A percentile compares a stretch with the other conserved stretches of the same genome.
Evolutionary conservation across 1,284 basidiomycete species (phyloP).

Genomic region (Ustilago lituana): DNA sequence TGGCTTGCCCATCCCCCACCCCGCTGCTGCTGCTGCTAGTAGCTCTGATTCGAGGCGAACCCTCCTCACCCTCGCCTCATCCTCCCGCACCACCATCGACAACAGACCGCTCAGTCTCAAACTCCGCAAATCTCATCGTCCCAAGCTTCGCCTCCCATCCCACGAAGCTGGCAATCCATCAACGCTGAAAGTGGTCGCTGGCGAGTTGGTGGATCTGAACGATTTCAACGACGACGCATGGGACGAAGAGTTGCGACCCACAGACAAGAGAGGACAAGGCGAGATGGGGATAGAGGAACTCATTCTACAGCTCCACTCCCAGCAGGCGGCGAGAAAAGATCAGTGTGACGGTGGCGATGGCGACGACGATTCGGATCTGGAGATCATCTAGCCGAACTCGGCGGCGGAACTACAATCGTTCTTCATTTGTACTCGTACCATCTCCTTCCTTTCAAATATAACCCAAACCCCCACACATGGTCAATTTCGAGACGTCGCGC

Average conservation of each 20-base stretch:
- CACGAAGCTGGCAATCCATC: slow-evolving; percentile 4
- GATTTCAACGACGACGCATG: slow-evolving; percentile 30
- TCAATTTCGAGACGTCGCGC: too few relatives aligned
- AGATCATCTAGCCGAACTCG: slow-evolving; percentile 23
- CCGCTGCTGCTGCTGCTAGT: too few relatives aligned
- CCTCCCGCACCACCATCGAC: too few relatives aligned
- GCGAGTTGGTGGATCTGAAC: slow-evolving; percentile 29
- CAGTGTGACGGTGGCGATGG: neutral
- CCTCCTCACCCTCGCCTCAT: slow-evolving; percentile 21
- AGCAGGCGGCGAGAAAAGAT: neutral
- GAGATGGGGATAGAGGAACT: slow-evolving; percentile 1
- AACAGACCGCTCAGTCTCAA: slow-evolving; percentile 24
- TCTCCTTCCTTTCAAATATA: neutral
- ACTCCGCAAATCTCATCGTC: slow-evolving; percentile 27
- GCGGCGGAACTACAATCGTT: too few relatives aligned
- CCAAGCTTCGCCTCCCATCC: slow-evolving; percentile 26
- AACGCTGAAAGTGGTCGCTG: slow-evolving; percentile 20
- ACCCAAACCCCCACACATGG: too few relatives aligned
- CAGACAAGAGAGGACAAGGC: too few relatives aligned
- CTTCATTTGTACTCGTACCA: too few relatives aligned
- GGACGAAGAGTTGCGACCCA: slow-evolving; percentile 34
- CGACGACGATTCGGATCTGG: slow-evolving; percentile 28
- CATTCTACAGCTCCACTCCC: slow-evolving; percentile 7
- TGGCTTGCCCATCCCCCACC: too few relatives aligned
- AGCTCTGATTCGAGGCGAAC: slow-evolving; percentile 26